Base-by-base conservation (phyloP, 768 basidiomycete genomes). In the Suillus spraguei region DNA sequence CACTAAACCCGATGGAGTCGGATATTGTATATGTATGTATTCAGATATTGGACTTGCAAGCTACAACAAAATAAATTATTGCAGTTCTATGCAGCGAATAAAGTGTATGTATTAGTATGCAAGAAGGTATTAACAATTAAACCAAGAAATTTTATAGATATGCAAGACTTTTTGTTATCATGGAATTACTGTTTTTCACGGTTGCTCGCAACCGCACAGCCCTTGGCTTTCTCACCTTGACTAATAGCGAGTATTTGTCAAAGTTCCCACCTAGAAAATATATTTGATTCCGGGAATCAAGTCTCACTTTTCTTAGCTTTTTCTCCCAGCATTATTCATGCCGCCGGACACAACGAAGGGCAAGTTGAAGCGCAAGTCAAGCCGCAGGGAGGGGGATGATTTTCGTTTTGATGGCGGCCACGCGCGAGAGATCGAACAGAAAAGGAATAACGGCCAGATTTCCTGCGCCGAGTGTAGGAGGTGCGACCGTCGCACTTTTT, bases 401-500 rank as follows among this genome's bases (percentile, higher is more conserved):
- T 81, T 78, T 68, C 69, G 79, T 62, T 82, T 82, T 70, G 85
- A 85, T 68, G 79, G 79, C 32, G 78, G 74, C 61, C 85, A 88
- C 71, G 80, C 85, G 39, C 79, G 88, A 61, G 90, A 91, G 71
- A 81, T 91, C 38, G 90, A 91, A 71, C 78, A 86, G 72, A 92
- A 90, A 77, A 85, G 90, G 68, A 90, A 81, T 71, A 80, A 86
- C 74, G 90, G 90, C 71, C 80, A 91, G 82, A 87, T 91, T 74
- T 88, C 87, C 73, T 91, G 89, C 77, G 89, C 89, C 69, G 90
- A 91, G 76, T 92, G 90, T 82, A 85, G 90, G 84, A 83, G 82
- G 82, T 86, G 84, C 83, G 88, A 84, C 85, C 79, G 82, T 78
- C 81, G 80, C 72, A 68, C 78, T 11, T 20, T 75, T 36, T 64